Evolutionary conservation across 306 rosid species (phyloP).

Genomic region (Dryas alaskensis): DNA sequence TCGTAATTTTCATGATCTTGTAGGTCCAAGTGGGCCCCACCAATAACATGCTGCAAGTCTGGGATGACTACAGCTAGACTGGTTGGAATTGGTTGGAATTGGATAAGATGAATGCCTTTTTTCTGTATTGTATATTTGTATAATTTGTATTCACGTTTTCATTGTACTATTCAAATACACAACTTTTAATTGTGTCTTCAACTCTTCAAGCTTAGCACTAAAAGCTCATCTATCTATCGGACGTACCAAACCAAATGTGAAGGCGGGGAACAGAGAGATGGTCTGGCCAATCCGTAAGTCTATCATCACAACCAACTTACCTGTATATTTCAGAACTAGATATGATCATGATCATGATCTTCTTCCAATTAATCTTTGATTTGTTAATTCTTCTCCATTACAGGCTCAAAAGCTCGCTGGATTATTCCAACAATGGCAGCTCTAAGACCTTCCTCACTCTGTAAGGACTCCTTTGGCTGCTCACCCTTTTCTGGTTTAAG

Average conservation of each 20-base stretch:
- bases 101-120: slow-evolving; percentile 12
- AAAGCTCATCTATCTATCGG: background rate
- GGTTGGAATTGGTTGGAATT: background rate
- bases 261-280: slow-evolving; percentile 41
- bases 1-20: too few relatives aligned
- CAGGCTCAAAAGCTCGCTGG: slow-evolving; percentile 52
- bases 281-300: slow-evolving; percentile 56
- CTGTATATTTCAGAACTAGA: background rate
- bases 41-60: background rate
- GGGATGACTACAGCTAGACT: background rate
- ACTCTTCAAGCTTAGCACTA: background rate
- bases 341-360: background rate
- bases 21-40: background rate
- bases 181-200: background rate
- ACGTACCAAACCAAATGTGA: background rate
- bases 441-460: slow-evolving; percentile 5
- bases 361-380: background rate
- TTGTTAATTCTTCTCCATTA: background rate
- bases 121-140: background rate
- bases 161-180: background rate
- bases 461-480: slow-evolving; percentile 29
- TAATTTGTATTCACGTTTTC: background rate
- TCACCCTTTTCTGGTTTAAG: slow-evolving; percentile 25
- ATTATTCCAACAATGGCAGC: slow-evolving; percentile 37
- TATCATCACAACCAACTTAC: background rate